Conservation (phyloP, 1,139 yeast genomes). For the Yamadazyma taylorii region DNA sequence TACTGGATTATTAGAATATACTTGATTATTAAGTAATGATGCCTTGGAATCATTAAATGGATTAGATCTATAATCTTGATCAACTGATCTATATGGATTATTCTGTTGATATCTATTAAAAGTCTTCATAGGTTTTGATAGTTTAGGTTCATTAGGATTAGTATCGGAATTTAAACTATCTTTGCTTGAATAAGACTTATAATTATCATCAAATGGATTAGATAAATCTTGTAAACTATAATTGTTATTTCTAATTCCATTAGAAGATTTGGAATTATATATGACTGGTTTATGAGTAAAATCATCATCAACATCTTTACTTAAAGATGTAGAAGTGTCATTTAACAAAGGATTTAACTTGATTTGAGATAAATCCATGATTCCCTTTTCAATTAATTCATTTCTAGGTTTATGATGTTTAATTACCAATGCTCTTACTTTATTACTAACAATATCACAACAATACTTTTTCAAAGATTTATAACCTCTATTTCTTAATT, state of each 20-base stretch:
- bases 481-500: conserved; percentile 38
- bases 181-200: background rate
- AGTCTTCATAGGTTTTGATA: too few relatives aligned
- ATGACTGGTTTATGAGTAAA: conserved; percentile 5
- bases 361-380: conserved; percentile 24
- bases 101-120: background rate
- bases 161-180: conserved; percentile 1
- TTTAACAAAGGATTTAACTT: conserved; percentile 29
- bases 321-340: conserved; percentile 9
- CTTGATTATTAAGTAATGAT: background rate
- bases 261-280: background rate
- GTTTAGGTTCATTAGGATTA: background rate
- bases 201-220: conserved; percentile 12
- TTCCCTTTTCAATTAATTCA: conserved; percentile 36
- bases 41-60: conserved; percentile 12
- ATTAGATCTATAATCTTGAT: conserved; percentile 2
- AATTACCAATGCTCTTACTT: conserved; percentile 52
- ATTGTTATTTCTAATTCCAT: background rate
- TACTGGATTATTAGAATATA: background rate
- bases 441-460: conserved; percentile 53
- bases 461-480: conserved; percentile 57
- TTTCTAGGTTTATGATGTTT: conserved; percentile 46
- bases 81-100: background rate
- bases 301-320: conserved; percentile 7
- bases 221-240: conserved; percentile 12